Percentiles rank a stretch among this genome's conserved stretches.
Evolutionary conservation across 257 asterid genomes (phyloP).

Genomic region (Craterostigma plantagineum): DNA sequence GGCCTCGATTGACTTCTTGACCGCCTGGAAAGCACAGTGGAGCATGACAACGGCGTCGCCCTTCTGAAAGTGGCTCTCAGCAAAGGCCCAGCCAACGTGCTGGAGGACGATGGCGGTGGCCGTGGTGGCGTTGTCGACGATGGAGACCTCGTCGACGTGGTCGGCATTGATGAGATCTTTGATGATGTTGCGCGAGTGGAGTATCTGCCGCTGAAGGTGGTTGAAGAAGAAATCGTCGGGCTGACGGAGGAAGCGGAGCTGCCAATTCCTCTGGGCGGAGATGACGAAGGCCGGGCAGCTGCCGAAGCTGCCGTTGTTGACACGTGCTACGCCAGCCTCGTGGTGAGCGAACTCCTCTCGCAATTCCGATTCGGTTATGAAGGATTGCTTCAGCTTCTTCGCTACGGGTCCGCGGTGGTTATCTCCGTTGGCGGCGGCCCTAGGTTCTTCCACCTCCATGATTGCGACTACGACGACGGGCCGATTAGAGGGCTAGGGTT

Average conservation of each 20-base stretch:
- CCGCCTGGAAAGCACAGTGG: slow-evolving; percentile 92
- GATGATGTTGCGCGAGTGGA: slow-evolving; percentile 49
- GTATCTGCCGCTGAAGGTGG: slow-evolving; percentile 54
- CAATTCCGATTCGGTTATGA: slow-evolving; percentile 46
- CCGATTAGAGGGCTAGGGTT: too few relatives aligned
- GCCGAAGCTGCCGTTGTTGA: slow-evolving; percentile 93
- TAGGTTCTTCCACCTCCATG: slow-evolving; percentile 21
- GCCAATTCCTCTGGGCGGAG: slow-evolving; percentile 74
- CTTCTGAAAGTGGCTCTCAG: slow-evolving; percentile 64
- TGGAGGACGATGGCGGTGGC: slow-evolving; percentile 93
- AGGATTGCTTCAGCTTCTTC: slow-evolving; percentile 47
- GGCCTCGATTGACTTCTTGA: slow-evolving; percentile 89
- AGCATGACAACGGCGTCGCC: slow-evolving; percentile 97
- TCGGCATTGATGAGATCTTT: slow-evolving; percentile 77
- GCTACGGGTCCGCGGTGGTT: slow-evolving; percentile 14
- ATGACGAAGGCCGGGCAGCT: slow-evolving; percentile 86
- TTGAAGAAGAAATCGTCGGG: slow-evolving; percentile 89
- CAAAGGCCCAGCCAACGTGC: slow-evolving; percentile 86
- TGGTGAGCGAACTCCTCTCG: slow-evolving; percentile 65
- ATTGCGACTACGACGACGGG: too few relatives aligned
- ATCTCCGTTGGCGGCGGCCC: slow-evolving; percentile 33
- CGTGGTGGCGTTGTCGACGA: slow-evolving; percentile 91
- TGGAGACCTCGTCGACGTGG: slow-evolving; percentile 75
- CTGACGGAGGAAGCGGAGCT: slow-evolving; percentile 72
- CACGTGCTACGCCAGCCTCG: slow-evolving; percentile 48